A percentile compares a stretch with the other conserved stretches of the same genome.
Evolutionary conservation across 176 grass and related monocot species (phyloP).

Genomic region (Carex cristatella): DNA sequence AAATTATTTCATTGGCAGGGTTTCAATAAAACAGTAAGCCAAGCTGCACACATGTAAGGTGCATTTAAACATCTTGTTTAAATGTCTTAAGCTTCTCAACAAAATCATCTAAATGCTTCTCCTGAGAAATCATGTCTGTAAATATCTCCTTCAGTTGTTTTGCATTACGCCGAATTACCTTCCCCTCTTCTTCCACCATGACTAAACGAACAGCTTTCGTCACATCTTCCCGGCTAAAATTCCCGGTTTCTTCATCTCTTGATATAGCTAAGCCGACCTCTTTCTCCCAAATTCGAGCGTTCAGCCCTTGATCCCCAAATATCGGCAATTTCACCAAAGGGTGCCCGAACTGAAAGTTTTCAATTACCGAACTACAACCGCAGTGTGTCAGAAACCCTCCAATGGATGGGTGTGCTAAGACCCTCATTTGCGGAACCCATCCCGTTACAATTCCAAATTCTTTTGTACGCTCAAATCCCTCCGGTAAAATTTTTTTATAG

Average conservation of each 20-base stretch:
- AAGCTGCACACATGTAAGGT: neutral
- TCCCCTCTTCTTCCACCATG: slow-evolving; percentile 30
- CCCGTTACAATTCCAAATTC: neutral
- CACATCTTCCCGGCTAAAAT: slow-evolving; percentile 25
- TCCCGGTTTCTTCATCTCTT: slow-evolving; percentile 28
- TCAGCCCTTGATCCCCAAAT: no score
- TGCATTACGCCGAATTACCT: slow-evolving; percentile 17
- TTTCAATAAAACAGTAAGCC: neutral
- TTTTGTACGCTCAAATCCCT: slow-evolving; percentile 24
- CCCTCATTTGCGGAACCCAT: slow-evolving; percentile 44
- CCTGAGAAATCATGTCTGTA: neutral
- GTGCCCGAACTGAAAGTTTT: no score
- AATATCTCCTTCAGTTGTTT: slow-evolving; percentile 25
- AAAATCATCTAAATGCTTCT: slow-evolving; percentile 32
- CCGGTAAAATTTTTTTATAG: neutral
- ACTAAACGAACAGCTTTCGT: slow-evolving; percentile 12
- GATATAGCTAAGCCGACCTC: slow-evolving; percentile 26
- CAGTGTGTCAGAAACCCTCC: slow-evolving; percentile 66
- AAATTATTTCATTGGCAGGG: neutral
- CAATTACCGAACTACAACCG: no score
- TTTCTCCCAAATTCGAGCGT: no score
- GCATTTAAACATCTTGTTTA: neutral
- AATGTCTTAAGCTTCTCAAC: slow-evolving; percentile 6
- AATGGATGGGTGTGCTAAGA: slow-evolving; percentile 27
- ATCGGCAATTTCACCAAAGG: no score